Conservation (phyloP, 352 stramenopile species). For the Globisporangium iwayamae region DNA sequence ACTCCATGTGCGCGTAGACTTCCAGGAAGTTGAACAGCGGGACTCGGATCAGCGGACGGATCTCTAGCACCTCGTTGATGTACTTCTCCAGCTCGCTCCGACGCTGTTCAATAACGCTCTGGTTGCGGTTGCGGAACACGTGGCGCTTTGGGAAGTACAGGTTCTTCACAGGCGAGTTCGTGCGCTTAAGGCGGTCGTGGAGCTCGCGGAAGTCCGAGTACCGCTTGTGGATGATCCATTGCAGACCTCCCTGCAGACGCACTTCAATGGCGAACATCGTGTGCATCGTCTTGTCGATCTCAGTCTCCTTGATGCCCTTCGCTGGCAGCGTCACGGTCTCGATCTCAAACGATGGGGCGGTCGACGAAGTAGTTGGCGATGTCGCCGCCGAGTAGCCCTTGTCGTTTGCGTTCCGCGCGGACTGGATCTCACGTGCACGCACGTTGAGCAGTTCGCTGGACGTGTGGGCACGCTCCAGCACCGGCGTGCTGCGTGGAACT, state of each 20-base stretch:
- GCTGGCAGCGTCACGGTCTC: constrained; percentile 71
- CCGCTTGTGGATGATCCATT: constrained; percentile 87
- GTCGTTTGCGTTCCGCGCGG: constrained; percentile 34
- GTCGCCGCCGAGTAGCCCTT: constrained; percentile 27
- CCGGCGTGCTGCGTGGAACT: constrained; percentile 30
- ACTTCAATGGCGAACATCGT: constrained; percentile 83
- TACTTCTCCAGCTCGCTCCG: constrained; percentile 85
- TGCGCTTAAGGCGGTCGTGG: constrained; percentile 79
- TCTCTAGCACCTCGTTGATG: constrained; percentile 83
- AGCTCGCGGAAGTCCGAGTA: constrained; percentile 89
- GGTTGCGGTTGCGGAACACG: constrained; percentile 80
- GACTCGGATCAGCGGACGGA: constrained; percentile 74
- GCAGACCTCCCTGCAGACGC: constrained; percentile 67
- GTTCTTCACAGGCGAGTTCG: constrained; percentile 71
- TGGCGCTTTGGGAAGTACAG: constrained; percentile 85
- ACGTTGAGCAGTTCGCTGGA: constrained; percentile 66
- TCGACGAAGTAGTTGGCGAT: constrained; percentile 28
- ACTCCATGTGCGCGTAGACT: constrained; percentile 86
- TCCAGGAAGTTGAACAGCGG: constrained; percentile 88
- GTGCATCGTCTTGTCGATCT: constrained; percentile 82
- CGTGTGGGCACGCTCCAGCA: constrained; percentile 68
- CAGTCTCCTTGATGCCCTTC: constrained; percentile 64
- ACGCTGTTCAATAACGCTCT: constrained; percentile 84
- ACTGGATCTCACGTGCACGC: constrained; percentile 44
- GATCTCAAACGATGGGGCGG: constrained; percentile 75